These are phyloP conservation scores for Penicillium sp. DNA, from an alignment of 2,329 filamentous ascomycete species.

Conservation along the genomic window DNA sequence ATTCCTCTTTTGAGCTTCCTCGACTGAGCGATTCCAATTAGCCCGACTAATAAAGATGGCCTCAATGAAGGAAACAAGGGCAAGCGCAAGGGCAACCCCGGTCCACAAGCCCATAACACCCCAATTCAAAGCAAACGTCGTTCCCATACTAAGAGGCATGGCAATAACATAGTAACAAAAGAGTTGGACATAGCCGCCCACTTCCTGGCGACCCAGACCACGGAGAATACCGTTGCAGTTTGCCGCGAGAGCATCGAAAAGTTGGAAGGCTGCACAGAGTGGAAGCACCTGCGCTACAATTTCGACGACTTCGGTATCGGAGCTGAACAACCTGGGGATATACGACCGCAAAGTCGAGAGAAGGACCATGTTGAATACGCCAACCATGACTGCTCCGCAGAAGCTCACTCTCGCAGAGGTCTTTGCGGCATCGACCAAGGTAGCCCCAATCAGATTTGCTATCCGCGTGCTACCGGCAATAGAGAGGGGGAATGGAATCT, in stretches of 20 bases:
- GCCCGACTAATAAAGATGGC: constrained; percentile 48
- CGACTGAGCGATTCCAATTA: constrained; percentile 52
- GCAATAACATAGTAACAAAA: constrained; percentile 79
- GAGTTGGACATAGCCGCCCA: constrained; percentile 82
- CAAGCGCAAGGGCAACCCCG: constrained; percentile 64
- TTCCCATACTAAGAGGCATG: constrained; percentile 70
- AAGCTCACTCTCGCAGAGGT: constrained; percentile 71
- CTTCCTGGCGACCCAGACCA: constrained; percentile 76
- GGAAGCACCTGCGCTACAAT: constrained; percentile 65
- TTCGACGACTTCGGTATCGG: constrained; percentile 59
- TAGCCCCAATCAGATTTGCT: constrained; percentile 84
- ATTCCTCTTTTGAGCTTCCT: constrained; percentile 53
- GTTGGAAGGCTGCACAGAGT: constrained; percentile 76
- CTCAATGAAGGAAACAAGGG: constrained; percentile 49
- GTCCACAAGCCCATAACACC: constrained; percentile 72
- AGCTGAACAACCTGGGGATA: constrained; percentile 71
- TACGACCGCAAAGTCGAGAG: constrained; percentile 60
- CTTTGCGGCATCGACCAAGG: constrained; percentile 69
- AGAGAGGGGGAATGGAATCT: constrained; percentile 83
- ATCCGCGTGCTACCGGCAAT: constrained; percentile 82
- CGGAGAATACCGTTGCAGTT: constrained; percentile 77
- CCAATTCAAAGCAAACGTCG: constrained; percentile 69
- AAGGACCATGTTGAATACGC: constrained; percentile 66
- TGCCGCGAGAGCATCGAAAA: constrained; percentile 73
- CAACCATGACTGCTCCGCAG: constrained; percentile 58